phyloP scores from a whole-genome alignment of 495 filamentous ascomycete genomes.

The Aspergillus wentii region DNA sequence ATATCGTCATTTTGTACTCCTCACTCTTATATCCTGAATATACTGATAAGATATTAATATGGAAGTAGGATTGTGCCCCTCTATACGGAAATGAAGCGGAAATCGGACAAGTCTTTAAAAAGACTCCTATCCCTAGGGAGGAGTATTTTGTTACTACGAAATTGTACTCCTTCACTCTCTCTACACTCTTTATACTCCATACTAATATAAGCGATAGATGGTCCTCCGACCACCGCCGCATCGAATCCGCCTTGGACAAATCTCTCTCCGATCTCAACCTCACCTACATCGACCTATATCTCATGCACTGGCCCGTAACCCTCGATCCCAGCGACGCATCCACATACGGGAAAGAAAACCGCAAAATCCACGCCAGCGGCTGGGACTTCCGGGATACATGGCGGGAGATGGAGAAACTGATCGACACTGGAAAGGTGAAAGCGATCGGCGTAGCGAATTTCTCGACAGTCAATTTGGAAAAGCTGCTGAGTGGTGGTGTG shows the following conservation, averaged over 20 bases:
- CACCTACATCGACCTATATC: constrained; percentile 61
- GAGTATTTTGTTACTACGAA: constrained; percentile 59
- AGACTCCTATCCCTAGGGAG: constrained; percentile 39
- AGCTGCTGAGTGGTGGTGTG: constrained; percentile 34
- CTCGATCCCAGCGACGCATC: constrained; percentile 43
- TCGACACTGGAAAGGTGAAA: constrained; percentile 49
- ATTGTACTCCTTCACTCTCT: too few relatives aligned
- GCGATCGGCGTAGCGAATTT: constrained; percentile 56
- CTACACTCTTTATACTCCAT: too few relatives aligned
- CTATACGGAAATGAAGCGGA: constrained; percentile 36
- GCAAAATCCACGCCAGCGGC: constrained; percentile 36
- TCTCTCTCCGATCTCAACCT: constrained; percentile 55
- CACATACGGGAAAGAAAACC: constrained; percentile 31
- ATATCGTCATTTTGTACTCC: constrained; percentile 57
- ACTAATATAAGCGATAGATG: too few relatives aligned
- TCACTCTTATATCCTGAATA: constrained; percentile 21
- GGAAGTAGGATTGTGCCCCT: constrained; percentile 16
- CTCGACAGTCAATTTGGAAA: constrained; percentile 35
- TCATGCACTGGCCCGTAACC: constrained; percentile 62
- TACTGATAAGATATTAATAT: constrained; percentile 14
- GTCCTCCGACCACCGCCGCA: constrained; percentile 39
- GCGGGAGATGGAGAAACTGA: constrained; percentile 51
- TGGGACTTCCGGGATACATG: constrained; percentile 40
- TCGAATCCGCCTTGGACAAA: constrained; percentile 46
- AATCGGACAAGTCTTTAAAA: constrained; percentile 50